Evolutionary conservation across 2,329 filamentous ascomycete genomes (phyloP).

Genomic region (Fusarium neocosmosporiellum): DNA sequence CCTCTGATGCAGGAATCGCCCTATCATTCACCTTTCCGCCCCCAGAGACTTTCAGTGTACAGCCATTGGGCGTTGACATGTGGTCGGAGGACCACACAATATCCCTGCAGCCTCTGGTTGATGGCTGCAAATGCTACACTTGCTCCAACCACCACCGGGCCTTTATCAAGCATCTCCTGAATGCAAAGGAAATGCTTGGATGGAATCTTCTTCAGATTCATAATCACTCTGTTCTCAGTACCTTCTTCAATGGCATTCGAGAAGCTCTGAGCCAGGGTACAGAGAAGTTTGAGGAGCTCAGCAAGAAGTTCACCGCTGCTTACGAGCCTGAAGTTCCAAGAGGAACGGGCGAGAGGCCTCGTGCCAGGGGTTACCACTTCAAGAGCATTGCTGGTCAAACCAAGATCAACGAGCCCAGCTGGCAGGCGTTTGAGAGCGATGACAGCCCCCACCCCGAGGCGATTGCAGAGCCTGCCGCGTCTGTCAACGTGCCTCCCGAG

Average conservation of each 20-base stretch:
- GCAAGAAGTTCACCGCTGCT: slow-evolving; percentile 54
- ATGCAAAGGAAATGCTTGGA: slow-evolving; percentile 94
- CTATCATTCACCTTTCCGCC: slow-evolving; percentile 81
- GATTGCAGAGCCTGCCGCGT: slow-evolving; percentile 33
- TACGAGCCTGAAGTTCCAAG: slow-evolving; percentile 80
- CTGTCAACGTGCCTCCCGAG: slow-evolving; percentile 42
- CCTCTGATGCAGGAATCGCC: slow-evolving; percentile 87
- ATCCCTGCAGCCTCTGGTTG: slow-evolving; percentile 70
- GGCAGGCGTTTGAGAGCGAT: slow-evolving; percentile 63
- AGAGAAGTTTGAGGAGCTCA: slow-evolving; percentile 67
- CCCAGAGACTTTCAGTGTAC: slow-evolving; percentile 24
- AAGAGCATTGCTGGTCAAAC: slow-evolving; percentile 74
- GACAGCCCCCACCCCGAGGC: slow-evolving; percentile 24
- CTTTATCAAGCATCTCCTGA: slow-evolving; percentile 87
- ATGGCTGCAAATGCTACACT: slow-evolving; percentile 81
- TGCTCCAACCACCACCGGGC: slow-evolving; percentile 87
- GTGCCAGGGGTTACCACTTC: slow-evolving; percentile 85
- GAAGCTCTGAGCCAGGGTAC: slow-evolving; percentile 67
- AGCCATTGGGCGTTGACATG: slow-evolving; percentile 80
- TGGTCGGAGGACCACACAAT: slow-evolving; percentile 73
- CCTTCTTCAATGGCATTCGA: slow-evolving; percentile 80
- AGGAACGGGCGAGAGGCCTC: slow-evolving; percentile 81
- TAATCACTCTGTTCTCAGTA: slow-evolving; percentile 79
- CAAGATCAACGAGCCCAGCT: slow-evolving; percentile 76
- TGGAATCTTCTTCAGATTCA: slow-evolving; percentile 95